Conservation (phyloP, 768 basidiomycete species). For the Hypholoma sublateritium region DNA sequence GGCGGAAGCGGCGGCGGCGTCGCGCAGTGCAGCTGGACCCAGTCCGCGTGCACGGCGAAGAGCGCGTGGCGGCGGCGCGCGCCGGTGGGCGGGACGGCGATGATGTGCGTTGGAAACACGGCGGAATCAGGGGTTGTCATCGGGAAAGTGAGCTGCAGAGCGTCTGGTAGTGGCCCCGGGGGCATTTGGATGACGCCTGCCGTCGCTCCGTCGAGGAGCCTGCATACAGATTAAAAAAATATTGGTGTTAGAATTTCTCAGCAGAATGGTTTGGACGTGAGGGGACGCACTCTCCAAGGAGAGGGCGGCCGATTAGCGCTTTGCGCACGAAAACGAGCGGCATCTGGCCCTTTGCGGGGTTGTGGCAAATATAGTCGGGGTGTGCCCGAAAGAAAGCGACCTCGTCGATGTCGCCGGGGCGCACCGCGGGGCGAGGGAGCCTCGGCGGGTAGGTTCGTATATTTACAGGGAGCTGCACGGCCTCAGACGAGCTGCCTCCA, state of each 20-base stretch:
- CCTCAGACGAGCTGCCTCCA: no score
- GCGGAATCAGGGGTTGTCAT: not conserved
- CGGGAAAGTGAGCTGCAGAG: not conserved
- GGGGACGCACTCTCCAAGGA: no score
- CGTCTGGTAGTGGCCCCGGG: not conserved
- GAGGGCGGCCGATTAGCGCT: no score
- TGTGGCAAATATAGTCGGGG: no score
- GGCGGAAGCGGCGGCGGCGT: not conserved
- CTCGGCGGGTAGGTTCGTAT: no score
- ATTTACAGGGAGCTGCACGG: no score
- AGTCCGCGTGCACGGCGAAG: not conserved
- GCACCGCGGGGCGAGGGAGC: no score
- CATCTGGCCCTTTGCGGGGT: no score
- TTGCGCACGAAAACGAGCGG: no score
- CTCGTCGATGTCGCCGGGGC: no score
- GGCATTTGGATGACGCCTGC: not conserved
- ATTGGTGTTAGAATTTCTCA: not conserved
- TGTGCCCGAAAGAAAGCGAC: no score
- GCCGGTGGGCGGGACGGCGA: not conserved
- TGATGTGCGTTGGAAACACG: not conserved
- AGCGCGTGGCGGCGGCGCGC: not conserved
- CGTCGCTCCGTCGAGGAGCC: not conserved
- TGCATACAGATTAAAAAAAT: not conserved
- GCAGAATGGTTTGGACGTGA: no score
- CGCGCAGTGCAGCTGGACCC: not conserved